phyloP scores from a whole-genome alignment of 371 early-diverging fungal genomes.

The Zopfochytrium polystomum region DNA sequence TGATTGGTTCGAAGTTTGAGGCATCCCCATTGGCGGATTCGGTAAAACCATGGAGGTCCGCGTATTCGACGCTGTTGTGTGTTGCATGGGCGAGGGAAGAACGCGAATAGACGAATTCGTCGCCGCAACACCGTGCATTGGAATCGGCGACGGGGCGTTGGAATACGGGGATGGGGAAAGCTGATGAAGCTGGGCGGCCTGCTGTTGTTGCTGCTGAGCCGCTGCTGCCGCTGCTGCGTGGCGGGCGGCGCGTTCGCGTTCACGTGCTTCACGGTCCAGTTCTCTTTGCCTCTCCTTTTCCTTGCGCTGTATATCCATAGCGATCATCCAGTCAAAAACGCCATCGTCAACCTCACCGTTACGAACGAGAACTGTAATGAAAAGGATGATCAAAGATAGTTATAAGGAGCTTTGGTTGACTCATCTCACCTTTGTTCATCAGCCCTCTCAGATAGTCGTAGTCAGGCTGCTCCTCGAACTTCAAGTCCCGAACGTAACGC shows the following conservation, averaged over 20 bases:
- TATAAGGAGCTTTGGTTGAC: background rate
- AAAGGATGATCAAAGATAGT: background rate
- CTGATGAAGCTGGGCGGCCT: background rate
- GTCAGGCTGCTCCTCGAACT: slow-evolving; percentile 97
- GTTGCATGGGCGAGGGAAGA: background rate
- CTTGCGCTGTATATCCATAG: slow-evolving; percentile 44
- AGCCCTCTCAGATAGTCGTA: slow-evolving; percentile 86
- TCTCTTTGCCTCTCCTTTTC: slow-evolving; percentile 37
- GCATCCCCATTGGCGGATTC: slow-evolving; percentile 3
- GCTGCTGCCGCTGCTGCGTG: too few relatives aligned
- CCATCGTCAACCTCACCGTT: slow-evolving; percentile 69
- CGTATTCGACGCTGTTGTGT: background rate
- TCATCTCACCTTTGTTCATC: slow-evolving; percentile 65
- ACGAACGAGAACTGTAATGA: slow-evolving; percentile 58
- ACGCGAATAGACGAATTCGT: background rate
- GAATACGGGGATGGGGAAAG: background rate
- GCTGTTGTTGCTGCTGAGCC: slow-evolving; percentile 8
- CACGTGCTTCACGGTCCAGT: slow-evolving; percentile 17
- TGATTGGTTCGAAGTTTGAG: background rate
- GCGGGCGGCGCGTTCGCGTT: slow-evolving; percentile 13
- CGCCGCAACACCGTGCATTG: background rate
- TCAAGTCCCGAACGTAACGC: slow-evolving; percentile 87
- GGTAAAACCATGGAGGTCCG: slow-evolving; percentile 6
- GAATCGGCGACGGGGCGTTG: background rate
- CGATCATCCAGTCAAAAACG: slow-evolving; percentile 95